Base-by-base conservation (phyloP, 2,329 filamentous ascomycete species). In the Tolypocladium inflatum region DNA sequence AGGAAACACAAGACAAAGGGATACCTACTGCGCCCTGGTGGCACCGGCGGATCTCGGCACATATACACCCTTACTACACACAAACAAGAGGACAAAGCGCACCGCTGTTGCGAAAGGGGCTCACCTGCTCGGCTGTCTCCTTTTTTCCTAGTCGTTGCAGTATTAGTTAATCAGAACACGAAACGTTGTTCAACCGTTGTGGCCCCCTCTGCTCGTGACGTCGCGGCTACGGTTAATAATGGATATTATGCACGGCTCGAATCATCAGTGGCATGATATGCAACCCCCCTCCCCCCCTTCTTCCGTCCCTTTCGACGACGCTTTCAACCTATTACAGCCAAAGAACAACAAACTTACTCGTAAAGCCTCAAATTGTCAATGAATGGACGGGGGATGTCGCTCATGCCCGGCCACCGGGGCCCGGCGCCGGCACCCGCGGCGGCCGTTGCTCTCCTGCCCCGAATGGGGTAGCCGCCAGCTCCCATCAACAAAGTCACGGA, bases 151-250 rank as follows among this genome's bases (percentile, higher is more conserved):
- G 70, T 72, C 63, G 65, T 69, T 70, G 70, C 68, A 72, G 67
- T 75, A 75, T 68, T 75, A 76, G 71, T 73, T 76, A 74, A 76
- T 75, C 57, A 65, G 66, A 74, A 71, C 65, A 69, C 63, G 60
- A 62, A 63, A 59, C 61, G 57, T n/a, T 37, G 55, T 63, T 62
- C 61, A 57, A 57, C 58, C 57, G 59, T 10, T 6, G 48, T 19
- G 42, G 37, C 6, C n/a, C 30, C 41, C 43, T 35, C 23, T 33
- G 38, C 23, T 35, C 30, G 48, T 51, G 48, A 51, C 30, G 19
- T 33, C 17, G 45, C 3, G 45, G 37, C 37, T 38, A 19, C 3
- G 13, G 9, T 3, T 4, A 5, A 17, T 17, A 7, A 15, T 15
- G 15, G 9, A 30, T 30, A 30, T 6, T 17, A 35, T 35, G 48